phyloP scores from a whole-genome alignment of 2,329 filamentous ascomycete species.

The Rutstroemia sp. region DNA sequence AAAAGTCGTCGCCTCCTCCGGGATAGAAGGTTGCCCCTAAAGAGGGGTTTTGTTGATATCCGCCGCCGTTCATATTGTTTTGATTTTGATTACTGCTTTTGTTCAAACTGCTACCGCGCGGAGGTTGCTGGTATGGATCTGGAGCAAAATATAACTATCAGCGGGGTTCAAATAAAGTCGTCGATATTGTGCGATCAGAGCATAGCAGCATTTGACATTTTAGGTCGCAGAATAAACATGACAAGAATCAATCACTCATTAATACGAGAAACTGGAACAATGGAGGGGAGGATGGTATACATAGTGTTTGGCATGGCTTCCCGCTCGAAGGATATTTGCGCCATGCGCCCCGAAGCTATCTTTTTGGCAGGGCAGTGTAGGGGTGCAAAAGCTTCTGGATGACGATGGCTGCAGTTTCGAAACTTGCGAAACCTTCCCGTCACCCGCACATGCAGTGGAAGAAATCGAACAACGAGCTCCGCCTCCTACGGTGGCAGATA shows the following conservation, averaged over 20 bases:
- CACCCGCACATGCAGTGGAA: neutral
- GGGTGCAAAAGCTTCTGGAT: neutral
- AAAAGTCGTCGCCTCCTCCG: slow-evolving; percentile 60
- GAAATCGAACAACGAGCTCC: neutral
- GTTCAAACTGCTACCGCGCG: slow-evolving; percentile 1
- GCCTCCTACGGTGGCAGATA: neutral
- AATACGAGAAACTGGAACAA: neutral
- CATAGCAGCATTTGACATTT: neutral
- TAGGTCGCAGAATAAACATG: neutral
- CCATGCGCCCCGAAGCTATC: neutral
- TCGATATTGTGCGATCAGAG: neutral
- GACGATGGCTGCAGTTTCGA: too few relatives aligned
- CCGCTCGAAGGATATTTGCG: neutral
- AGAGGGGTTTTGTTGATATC: slow-evolving; percentile 22
- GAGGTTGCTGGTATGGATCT: slow-evolving; percentile 6
- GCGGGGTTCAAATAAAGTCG: neutral
- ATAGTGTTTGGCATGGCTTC: neutral
- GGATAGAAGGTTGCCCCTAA: slow-evolving; percentile 61
- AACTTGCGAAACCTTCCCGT: too few relatives aligned
- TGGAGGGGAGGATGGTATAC: neutral
- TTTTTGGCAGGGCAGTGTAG: neutral
- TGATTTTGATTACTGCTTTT: neutral
- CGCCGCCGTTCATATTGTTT: slow-evolving; percentile 12
- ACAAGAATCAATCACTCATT: neutral
- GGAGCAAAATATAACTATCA: neutral